Evolutionary conservation across 2,329 filamentous ascomycete species (phyloP).

Genomic region (Phialophora tarda): DNA sequence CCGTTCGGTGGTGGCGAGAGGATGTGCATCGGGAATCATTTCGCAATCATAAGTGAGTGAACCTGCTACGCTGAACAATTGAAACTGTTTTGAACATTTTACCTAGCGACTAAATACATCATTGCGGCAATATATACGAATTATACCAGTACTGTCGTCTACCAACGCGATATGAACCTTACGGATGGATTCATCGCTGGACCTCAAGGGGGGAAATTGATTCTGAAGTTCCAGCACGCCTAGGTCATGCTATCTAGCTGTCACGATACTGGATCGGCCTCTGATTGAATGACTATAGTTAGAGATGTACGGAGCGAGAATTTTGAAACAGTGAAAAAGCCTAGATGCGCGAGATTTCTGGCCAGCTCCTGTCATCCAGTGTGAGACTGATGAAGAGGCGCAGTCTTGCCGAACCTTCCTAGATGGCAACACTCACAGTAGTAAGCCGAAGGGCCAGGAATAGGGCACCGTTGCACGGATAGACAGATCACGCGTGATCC

Average conservation of each 20-base stretch:
- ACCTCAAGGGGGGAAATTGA: neutral
- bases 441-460: neutral
- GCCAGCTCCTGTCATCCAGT: too few species aligned
- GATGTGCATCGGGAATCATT: neutral
- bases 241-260: neutral
- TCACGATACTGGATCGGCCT: neutral
- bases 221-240: neutral
- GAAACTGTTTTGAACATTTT: neutral
- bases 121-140: neutral
- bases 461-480: neutral
- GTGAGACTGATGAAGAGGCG: neutral
- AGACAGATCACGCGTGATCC: neutral
- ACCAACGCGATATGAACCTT: neutral
- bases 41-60: neutral
- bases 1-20: neutral
- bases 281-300: neutral
- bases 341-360: too few species aligned
- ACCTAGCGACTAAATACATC: neutral
- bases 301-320: neutral
- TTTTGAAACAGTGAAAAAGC: neutral
- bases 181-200: neutral
- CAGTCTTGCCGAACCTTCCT: neutral
- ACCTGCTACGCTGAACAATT: neutral
- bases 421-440: neutral
- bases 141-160: neutral